Percentiles rank a stretch among this genome's conserved stretches.
Conservation (phyloP, 495 filamentous ascomycete genomes). For the Penicillium longicatenatum region DNA sequence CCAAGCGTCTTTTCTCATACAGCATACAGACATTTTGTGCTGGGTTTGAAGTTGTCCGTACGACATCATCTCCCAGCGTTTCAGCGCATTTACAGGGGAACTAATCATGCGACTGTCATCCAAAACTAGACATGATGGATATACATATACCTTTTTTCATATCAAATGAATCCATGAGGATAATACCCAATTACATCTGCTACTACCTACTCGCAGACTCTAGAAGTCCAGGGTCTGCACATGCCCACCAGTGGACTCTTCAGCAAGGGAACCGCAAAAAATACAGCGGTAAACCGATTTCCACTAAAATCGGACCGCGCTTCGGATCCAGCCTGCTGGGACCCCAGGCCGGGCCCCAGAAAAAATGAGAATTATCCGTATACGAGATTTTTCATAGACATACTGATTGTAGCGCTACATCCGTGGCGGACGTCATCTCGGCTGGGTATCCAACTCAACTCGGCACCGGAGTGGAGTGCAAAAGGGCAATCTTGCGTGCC, state of each 20-base stretch:
- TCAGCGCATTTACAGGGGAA: constrained; percentile 8
- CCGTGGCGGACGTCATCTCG: constrained; percentile 18
- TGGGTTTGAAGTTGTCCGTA: constrained; percentile 1
- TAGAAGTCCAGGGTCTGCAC: background rate
- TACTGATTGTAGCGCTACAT: background rate
- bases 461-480: constrained; percentile 11
- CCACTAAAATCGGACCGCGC: background rate
- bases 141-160: constrained; percentile 17
- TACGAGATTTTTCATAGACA: constrained; percentile 1
- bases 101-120: background rate
- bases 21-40: constrained; percentile 12
- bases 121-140: constrained; percentile 16
- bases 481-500: constrained; percentile 7
- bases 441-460: constrained; percentile 11
- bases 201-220: background rate
- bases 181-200: background rate
- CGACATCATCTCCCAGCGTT: background rate
- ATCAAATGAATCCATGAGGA: background rate
- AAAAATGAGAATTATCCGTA: background rate
- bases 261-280: background rate
- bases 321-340: constrained; percentile 3
- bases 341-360: background rate
- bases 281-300: background rate
- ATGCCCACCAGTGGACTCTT: background rate
- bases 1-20: constrained; percentile 19